Evolutionary conservation across 345 rosid species (phyloP).

Genomic region (Erysimum cheiranthoides): DNA sequence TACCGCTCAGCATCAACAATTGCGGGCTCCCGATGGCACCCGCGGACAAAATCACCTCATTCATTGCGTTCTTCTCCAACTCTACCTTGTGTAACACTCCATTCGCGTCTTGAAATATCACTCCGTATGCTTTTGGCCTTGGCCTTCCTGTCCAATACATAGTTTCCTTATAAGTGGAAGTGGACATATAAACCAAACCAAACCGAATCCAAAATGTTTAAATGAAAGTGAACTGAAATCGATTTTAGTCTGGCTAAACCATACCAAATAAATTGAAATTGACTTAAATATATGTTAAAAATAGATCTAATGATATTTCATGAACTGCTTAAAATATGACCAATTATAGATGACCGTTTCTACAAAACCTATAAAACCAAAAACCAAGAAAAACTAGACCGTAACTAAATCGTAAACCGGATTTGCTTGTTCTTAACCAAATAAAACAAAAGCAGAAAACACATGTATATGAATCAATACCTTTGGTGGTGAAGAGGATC

Average conservation of each 20-base stretch:
- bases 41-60: conserved; percentile 72
- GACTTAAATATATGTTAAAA: background rate
- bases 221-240: background rate
- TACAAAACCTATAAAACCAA: background rate
- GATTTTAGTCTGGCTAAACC: background rate
- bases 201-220: background rate
- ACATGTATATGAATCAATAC: conserved; percentile 39
- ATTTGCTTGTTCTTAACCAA: background rate
- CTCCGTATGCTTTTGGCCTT: conserved; percentile 71
- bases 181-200: conserved; percentile 3
- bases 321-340: background rate
- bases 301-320: background rate
- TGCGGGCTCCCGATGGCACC: conserved; percentile 95
- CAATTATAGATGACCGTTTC: background rate
- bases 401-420: background rate
- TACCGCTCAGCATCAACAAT: conserved; percentile 74
- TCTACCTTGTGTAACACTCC: conserved; percentile 59
- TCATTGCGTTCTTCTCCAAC: conserved; percentile 45
- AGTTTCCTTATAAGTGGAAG: background rate
- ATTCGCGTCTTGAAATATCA: conserved; percentile 56
- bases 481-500: conserved; percentile 57
- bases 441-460: background rate
- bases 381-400: background rate
- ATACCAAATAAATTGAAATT: background rate
- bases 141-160: conserved; percentile 43